These are phyloP conservation scores for Populus ilicifolia DNA, from an alignment of 345 rosid genomes.

Conservation along the genomic window DNA sequence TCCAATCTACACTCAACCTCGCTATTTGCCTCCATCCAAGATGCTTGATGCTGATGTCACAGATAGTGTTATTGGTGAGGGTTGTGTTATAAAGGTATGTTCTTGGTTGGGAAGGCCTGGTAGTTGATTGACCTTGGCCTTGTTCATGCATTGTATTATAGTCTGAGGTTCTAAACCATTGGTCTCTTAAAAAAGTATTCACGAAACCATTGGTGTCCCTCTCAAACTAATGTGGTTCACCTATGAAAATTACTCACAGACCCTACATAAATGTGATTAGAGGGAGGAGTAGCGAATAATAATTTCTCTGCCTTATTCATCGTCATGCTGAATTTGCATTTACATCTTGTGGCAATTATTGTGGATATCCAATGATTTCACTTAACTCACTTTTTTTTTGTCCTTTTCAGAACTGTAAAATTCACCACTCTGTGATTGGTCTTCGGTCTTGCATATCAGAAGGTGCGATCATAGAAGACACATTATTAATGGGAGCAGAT, in stretches of 20 bases:
- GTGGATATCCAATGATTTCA: neutral
- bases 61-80: constrained; percentile 95
- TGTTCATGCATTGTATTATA: neutral
- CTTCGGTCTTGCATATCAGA: constrained; percentile 93
- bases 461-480: constrained; percentile 91
- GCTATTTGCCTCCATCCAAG: constrained; percentile 92
- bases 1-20: constrained; percentile 95
- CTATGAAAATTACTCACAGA: no score
- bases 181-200: neutral
- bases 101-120: neutral
- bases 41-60: constrained; percentile 98
- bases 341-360: neutral
- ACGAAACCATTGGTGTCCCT: no score
- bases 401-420: constrained; percentile 69
- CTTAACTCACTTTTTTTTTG: neutral
- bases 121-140: neutral
- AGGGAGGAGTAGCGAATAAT: no score
- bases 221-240: no score
- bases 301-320: no score
- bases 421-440: constrained; percentile 93
- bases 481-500: constrained; percentile 92
- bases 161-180: no score
- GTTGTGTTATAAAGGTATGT: constrained; percentile 86
- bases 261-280: no score
- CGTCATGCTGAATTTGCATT: no score